Evolutionary conservation across 257 asterid genomes (phyloP).

Genomic region (Capsicum baccatum): DNA sequence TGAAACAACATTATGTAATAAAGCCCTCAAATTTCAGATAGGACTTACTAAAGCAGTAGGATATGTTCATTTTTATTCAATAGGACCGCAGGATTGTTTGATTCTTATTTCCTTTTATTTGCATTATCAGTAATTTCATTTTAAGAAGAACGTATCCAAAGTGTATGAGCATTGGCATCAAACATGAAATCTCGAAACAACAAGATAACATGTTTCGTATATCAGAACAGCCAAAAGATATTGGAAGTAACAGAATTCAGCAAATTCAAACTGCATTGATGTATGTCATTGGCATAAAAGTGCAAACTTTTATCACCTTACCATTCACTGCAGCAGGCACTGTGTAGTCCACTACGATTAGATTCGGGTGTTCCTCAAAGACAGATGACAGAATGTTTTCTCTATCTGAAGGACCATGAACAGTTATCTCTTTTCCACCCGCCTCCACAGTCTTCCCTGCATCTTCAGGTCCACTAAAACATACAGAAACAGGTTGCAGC

Average conservation of each 20-base stretch:
- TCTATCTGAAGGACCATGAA: slow-evolving; percentile 69
- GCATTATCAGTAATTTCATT: not conserved
- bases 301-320: slow-evolving; percentile 26
- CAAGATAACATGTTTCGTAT: not conserved
- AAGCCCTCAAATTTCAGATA: not conserved
- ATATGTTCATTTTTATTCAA: not conserved
- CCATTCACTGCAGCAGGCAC: slow-evolving; percentile 89
- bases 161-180: not conserved
- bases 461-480: slow-evolving; percentile 79
- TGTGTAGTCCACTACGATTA: slow-evolving; percentile 86
- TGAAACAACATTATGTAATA: not conserved
- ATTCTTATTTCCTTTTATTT: not conserved
- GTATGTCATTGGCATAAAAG: not conserved
- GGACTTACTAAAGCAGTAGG: not conserved
- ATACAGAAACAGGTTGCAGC: slow-evolving; percentile 70
- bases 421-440: slow-evolving; percentile 68
- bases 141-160: not conserved
- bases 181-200: not conserved
- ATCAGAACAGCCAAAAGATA: not conserved
- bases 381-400: slow-evolving; percentile 56
- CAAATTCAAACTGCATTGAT: not conserved
- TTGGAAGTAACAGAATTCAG: not conserved
- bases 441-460: slow-evolving; percentile 67
- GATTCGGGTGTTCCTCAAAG: slow-evolving; percentile 61
- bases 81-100: not conserved